Conservation (phyloP, 2,329 filamentous ascomycete genomes). For the Amauroascus niger region DNA sequence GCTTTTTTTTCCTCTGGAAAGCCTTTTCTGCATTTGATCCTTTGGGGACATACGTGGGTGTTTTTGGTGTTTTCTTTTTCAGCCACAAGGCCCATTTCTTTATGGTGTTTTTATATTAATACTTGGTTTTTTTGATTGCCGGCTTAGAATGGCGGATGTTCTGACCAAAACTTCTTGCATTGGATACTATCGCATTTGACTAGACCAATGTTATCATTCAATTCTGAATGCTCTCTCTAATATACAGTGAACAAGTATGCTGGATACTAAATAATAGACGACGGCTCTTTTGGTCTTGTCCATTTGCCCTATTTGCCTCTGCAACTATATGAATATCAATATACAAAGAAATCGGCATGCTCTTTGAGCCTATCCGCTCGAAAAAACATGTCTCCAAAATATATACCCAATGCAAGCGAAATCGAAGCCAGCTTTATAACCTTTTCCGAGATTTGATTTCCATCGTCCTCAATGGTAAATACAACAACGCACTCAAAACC, state of each 20-base stretch:
- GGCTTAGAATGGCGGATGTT: not conserved
- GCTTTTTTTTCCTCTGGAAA: not conserved
- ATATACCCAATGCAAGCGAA: too few species aligned
- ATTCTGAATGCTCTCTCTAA: not conserved
- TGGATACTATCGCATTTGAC: not conserved
- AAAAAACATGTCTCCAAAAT: not conserved
- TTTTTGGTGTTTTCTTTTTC: not conserved
- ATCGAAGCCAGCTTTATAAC: too few species aligned
- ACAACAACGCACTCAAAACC: conserved; percentile 16
- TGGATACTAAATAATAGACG: not conserved
- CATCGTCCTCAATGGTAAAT: conserved; percentile 13
- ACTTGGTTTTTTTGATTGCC: not conserved
- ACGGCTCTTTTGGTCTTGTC: too few species aligned
- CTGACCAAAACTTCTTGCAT: not conserved
- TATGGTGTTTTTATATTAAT: not conserved
- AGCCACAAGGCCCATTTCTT: too few species aligned
- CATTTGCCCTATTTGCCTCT: not conserved
- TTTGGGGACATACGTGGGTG: not conserved
- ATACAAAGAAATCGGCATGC: not conserved
- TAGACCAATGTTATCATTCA: not conserved
- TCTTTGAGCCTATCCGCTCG: not conserved
- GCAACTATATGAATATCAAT: not conserved
- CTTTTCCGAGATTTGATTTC: conserved; percentile 15
- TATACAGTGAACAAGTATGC: not conserved
- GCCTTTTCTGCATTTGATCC: not conserved